phyloP scores from a whole-genome alignment of 495 filamentous ascomycete genomes.

The Clohesyomyces aquaticus region DNA sequence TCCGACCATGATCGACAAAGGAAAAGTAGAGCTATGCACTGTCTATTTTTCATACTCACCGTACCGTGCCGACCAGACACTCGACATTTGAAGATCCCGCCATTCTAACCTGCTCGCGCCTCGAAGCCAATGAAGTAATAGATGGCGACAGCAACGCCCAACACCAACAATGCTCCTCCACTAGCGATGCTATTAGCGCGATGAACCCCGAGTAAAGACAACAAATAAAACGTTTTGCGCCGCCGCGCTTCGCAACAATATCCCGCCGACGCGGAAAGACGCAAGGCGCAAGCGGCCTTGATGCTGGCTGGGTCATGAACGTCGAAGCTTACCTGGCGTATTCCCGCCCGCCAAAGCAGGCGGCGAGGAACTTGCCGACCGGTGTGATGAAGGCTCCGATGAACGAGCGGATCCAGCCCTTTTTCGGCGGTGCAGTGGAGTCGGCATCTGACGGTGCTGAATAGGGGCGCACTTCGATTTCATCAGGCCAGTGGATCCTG shows the following conservation, averaged over 20 bases:
- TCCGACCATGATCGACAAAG: no score
- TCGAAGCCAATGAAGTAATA: slow-evolving; percentile 11
- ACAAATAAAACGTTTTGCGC: not conserved
- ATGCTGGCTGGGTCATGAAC: not conserved
- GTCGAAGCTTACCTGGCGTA: slow-evolving; percentile 15
- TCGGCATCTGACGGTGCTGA: not conserved
- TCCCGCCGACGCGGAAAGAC: not conserved
- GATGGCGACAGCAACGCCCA: slow-evolving; percentile 1
- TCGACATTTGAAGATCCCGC: no score
- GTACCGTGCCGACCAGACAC: no score
- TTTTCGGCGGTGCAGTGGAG: not conserved
- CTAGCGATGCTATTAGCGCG: slow-evolving; percentile 1
- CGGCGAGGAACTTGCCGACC: not conserved
- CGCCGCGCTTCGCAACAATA: not conserved
- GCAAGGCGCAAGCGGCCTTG: no score
- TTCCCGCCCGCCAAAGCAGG: slow-evolving; percentile 1
- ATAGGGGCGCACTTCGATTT: not conserved
- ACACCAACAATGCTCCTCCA: not conserved
- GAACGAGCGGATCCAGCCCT: not conserved
- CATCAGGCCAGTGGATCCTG: not conserved
- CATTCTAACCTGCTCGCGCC: not conserved
- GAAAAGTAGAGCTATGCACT: no score
- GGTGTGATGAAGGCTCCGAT: not conserved
- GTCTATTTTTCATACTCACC: no score
- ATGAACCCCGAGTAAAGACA: not conserved